Evolutionary conservation across 208 protist genomes (phyloP).

Genomic region (Trypanosoma scelopori): DNA sequence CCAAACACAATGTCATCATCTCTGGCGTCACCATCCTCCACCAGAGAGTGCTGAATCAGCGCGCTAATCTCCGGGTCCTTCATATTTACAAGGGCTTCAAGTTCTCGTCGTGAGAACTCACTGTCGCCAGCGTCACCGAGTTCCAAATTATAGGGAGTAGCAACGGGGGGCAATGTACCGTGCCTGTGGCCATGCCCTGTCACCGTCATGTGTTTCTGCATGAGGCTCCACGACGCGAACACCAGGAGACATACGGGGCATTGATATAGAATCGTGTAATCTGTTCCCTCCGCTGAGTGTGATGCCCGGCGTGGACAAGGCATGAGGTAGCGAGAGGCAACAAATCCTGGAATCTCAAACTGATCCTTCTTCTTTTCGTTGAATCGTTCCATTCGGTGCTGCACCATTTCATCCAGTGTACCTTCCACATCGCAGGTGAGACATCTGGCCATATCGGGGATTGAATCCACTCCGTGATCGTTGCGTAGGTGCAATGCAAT

Average conservation of each 20-base stretch:
- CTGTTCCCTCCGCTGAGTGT: constrained; percentile 10
- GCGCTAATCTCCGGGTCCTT: constrained; percentile 18
- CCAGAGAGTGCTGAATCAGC: constrained; percentile 1
- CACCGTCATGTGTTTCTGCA: constrained; percentile 42
- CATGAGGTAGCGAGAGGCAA: constrained; percentile 23
- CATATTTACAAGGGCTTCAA: constrained; percentile 60
- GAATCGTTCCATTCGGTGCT: constrained; percentile 31
- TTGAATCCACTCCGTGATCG: constrained; percentile 43
- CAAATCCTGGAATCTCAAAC: constrained; percentile 31
- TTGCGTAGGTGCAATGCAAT: constrained; percentile 59
- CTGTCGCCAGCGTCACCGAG: background rate
- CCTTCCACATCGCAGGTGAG: constrained; percentile 35
- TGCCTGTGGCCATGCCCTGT: constrained; percentile 36
- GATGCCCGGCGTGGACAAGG: constrained; percentile 18
- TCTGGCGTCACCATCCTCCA: constrained; percentile 1
- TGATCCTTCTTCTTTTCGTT: constrained; percentile 13
- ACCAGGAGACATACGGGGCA: constrained; percentile 60
- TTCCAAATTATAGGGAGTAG: background rate
- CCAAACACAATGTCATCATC: constrained; percentile 27
- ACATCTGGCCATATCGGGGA: constrained; percentile 43
- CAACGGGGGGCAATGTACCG: constrained; percentile 19
- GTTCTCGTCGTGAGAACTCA: constrained; percentile 21
- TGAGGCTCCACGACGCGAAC: constrained; percentile 47
- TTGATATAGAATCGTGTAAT: constrained; percentile 67
- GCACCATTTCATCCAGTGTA: constrained; percentile 37